These are phyloP conservation scores for Linum trigynum DNA, from an alignment of 345 rosid species.

Conservation along the genomic window DNA sequence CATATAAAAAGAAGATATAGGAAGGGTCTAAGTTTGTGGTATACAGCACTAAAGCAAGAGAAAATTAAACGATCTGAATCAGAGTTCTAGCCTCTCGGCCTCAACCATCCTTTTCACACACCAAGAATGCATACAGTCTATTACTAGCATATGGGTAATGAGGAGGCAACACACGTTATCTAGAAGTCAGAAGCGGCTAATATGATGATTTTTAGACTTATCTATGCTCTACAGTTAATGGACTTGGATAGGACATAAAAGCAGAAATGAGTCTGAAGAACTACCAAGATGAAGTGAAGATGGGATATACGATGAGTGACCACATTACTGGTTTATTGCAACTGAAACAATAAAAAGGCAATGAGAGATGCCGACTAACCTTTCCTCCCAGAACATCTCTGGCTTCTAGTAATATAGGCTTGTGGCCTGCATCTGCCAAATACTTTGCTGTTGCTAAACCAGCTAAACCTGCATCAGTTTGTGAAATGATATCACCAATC, in stretches of 20 bases:
- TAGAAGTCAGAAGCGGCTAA: neutral
- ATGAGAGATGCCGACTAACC: constrained; percentile 34
- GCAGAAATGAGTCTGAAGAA: neutral
- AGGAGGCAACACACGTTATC: neutral
- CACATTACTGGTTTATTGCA: neutral
- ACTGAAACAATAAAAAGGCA: neutral
- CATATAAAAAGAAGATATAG: neutral
- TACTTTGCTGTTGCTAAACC: constrained; percentile 92
- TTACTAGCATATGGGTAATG: too few relatives aligned
- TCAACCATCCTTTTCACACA: neutral
- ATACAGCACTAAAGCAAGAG: neutral
- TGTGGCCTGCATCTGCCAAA: constrained; percentile 91
- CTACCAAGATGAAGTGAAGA: neutral
- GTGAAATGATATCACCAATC: constrained; percentile 2
- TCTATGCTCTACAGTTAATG: neutral
- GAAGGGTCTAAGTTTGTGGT: neutral
- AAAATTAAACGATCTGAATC: too few relatives aligned
- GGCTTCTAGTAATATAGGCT: constrained; percentile 70
- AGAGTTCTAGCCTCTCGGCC: too few relatives aligned
- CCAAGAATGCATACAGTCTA: neutral
- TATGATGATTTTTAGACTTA: neutral
- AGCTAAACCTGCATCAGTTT: constrained; percentile 60
- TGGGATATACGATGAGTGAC: neutral
- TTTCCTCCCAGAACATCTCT: constrained; percentile 97
- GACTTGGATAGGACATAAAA: neutral